Evolutionary conservation across 108 stramenopile species (phyloP), one percentile per base, ranked within the genome.

Genomic region (Fragilaria crotonensis): DNA sequence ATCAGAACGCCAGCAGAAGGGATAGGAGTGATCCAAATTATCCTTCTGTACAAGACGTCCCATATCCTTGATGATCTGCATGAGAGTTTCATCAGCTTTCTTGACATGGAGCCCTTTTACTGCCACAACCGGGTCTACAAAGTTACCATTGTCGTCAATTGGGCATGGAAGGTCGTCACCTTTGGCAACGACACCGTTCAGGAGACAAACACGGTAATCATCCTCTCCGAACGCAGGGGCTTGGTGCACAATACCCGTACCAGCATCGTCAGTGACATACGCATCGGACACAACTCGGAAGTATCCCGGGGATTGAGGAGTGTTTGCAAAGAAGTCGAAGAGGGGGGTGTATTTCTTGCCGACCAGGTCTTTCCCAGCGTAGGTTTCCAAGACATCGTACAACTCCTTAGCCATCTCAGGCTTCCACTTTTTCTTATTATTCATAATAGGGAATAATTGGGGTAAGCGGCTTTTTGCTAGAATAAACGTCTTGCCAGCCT

Each of bases 191-290:
- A 99, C 75, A 19, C 87, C 90, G 52, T 95, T 75, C 14, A 85
- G 90, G 59, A 98, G 51, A 75, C 99, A 99, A 18, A 99, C 99
- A 28, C 99, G 93, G 85, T 96, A 98, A 94, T 99, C 99, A 79
- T 99, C 99, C 69, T 99, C 99, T 59, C 99, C 99, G 73, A 99
- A 99, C 30, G 96, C 99, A 0, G 99, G 96, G 0, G 99, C 97
- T 76, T 99, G 96, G 78, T 99, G 99, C 33, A 99, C 99, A 49
- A 99, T 92, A 32, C 99, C 99, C 0, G 99, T 99, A 66, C 99
- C 99, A 27, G 95, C 90, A 64, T 99, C 99, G 64, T 95, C 95
- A 11, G 95, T 98, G 2, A 99, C 99, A 66, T 99, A 99, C 5
- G 75, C 71, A 53, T 99, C 99, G 17, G 72, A 77, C 18, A 95